These are phyloP conservation scores for Petunia hybrid DNA, from an alignment of 305 asterid genomes.

Conservation along the genomic window DNA sequence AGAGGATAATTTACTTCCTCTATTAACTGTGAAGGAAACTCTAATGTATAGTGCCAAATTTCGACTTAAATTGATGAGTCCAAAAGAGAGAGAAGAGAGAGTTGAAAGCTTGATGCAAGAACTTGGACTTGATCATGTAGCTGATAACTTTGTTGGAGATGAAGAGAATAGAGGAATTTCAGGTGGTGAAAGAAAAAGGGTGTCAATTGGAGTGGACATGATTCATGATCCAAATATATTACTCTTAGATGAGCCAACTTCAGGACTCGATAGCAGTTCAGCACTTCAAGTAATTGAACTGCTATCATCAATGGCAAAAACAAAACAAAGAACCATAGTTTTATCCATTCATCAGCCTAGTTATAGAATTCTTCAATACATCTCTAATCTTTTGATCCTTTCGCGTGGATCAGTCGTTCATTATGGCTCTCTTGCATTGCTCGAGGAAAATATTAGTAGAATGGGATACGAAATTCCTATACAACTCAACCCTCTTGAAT, in stretches of 20 bases:
- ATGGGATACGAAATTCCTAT: constrained; percentile 69
- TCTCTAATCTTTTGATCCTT: constrained; percentile 73
- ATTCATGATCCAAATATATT: constrained; percentile 83
- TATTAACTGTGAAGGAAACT: constrained; percentile 80
- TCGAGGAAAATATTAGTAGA: constrained; percentile 58
- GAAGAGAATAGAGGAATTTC: constrained; percentile 86
- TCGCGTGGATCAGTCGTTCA: constrained; percentile 76
- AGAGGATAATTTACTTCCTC: constrained; percentile 82
- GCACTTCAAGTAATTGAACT: constrained; percentile 84
- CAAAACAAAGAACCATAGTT: constrained; percentile 67
- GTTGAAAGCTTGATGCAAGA: constrained; percentile 79
- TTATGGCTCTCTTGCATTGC: constrained; percentile 70
- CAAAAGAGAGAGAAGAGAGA: constrained; percentile 52
- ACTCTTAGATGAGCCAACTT: constrained; percentile 88
- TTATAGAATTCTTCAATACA: constrained; percentile 71
- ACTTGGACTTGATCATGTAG: constrained; percentile 77
- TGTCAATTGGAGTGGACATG: constrained; percentile 89
- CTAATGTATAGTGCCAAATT: constrained; percentile 75
- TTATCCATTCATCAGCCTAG: constrained; percentile 91
- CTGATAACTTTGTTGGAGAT: constrained; percentile 75
- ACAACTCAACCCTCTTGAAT: constrained; percentile 85
- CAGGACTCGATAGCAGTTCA: constrained; percentile 91
- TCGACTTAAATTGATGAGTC: constrained; percentile 57
- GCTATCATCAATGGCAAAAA: constrained; percentile 77
- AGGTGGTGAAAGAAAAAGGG: constrained; percentile 87